Base-by-base conservation (phyloP, 2,329 filamentous ascomycete species). In the Myriosclerotinia duriaeana region DNA sequence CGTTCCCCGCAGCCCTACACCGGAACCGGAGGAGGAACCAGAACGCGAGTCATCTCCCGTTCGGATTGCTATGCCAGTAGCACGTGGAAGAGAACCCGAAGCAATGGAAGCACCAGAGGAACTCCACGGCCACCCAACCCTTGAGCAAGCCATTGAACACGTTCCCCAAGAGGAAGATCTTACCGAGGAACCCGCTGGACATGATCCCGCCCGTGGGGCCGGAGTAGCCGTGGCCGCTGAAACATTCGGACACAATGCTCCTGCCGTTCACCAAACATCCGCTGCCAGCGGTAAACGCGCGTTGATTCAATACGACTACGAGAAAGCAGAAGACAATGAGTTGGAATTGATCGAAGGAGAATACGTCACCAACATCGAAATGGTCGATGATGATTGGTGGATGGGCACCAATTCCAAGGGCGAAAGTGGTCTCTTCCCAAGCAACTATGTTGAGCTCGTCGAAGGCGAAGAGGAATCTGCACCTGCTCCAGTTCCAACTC, bases 331-430 rank as follows among this genome's bases (percentile, higher is more conserved):
- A 78, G 93, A 97, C 72, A 99, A 99, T 75, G 95, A 99, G 79
- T 86, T 99, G 66, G 93, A 97, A 71, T 84, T 99, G 22, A 84
- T 86, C 36, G 95, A 99, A 79, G 93, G 93, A 69, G 91, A 97
- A 74, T 86, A 89, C 70, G 89, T 99, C 48, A 93, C 86, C 34
- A 89, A 97, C 76, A 97, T 99, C 74, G 92, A 98, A 70, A 96
- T 96, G 91, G 92, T 99, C 2, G 95, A 98, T 73, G 90, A 96
- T 62, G 94, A 99, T 77, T 99, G 95, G 95, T 99, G 95, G 95
- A 90, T 97, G 85, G 95, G 96, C 53, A 91, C 90, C 71, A 99
- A 98, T 80, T 81, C 84, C 30, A 84, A 83, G 69, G 95, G 95
- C 73, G 92, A 97, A 78, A 89, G 84, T 67, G 95, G 95, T 58